Percentiles rank a stretch among this genome's conserved stretches.
phyloP scores from a whole-genome alignment of 495 filamentous ascomycete genomes.

The Penicillium paradoxum region DNA sequence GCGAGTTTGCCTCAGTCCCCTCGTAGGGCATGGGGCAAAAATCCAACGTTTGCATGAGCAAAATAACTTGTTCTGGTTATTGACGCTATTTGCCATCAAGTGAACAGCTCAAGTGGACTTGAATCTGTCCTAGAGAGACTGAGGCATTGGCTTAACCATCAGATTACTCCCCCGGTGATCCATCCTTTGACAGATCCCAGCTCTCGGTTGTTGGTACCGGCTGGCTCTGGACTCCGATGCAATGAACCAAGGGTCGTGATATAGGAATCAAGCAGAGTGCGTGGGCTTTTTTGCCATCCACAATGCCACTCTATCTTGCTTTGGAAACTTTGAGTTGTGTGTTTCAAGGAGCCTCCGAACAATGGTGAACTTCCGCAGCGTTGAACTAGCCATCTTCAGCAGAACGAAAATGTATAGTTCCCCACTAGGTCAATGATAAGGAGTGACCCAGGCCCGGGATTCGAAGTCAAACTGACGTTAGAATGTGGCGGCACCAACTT shows the following conservation, averaged over 20 bases:
- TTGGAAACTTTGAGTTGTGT: background rate
- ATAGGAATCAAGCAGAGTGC: background rate
- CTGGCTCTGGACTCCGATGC: constrained; percentile 14
- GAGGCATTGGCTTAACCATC: constrained; percentile 17
- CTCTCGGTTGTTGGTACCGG: constrained; percentile 19
- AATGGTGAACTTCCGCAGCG: background rate
- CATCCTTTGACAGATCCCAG: constrained; percentile 2
- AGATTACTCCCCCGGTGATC: constrained; percentile 5
- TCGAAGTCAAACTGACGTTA: constrained; percentile 28
- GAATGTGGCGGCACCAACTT: constrained; percentile 14
- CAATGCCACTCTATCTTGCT: background rate
- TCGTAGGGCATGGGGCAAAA: constrained; percentile 13
- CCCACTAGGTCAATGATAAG: background rate
- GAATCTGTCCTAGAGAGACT: constrained; percentile 6
- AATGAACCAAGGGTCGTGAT: constrained; percentile 1
- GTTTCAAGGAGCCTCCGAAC: background rate
- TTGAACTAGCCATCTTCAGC: background rate
- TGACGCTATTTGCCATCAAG: constrained; percentile 20
- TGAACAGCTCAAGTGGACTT: constrained; percentile 2
- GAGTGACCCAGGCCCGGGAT: constrained; percentile 15
- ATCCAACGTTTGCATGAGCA: constrained; percentile 9
- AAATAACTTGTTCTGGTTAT: constrained; percentile 7
- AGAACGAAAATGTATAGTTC: background rate
- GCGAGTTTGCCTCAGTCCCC: constrained; percentile 11
- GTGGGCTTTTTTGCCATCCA: background rate